Base-by-base conservation (phyloP, 805 yeast species). In the Wickerhamiella qilinensis region DNA sequence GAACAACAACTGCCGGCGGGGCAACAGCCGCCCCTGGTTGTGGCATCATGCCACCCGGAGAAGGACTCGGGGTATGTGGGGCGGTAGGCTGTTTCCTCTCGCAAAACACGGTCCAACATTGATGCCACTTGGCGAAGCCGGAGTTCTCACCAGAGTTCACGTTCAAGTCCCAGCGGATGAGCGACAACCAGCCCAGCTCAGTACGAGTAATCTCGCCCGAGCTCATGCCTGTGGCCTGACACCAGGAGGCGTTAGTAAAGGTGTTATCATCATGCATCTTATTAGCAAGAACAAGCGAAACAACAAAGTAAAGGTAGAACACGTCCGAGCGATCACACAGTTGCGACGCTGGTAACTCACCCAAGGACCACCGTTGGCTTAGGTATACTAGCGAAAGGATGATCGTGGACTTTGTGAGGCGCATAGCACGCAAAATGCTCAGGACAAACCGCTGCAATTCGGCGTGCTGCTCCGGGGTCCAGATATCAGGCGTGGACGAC, bases 191-290 rank as follows among this genome's bases (percentile, higher is more conserved):
- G 33, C 62, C 64, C 38, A 69, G 70, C 62, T 88, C 98, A 43
- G 73, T 61, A 15, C 55, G 51, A 51, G 86, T 84, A 45, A 88
- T 67, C 27, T 68, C 58, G 2, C 53, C 52, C 35, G 82, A 65
- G 5, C 71, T 59, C 45, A 88, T 68, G 16, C 93, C 93, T 4
- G 95, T 81, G n/a, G 96, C 97, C 44, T 84, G 85, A 31, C 84
- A 72, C 98, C 98, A 88, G 6, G 95, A 83, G 52, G 75, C 77
- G 62, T 88, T 88, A 43, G 94, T 84, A 55, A 88, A 88, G 21
- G 96, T 88, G 61, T 88, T 85, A 62, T 88, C 98, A 60, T 88
- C 97, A 55, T 86, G 84, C 57, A 84, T 83, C 62, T 88, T 88
- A 64, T 88, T 88, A 35, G 95, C 93, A 44, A 88, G 64, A 28